Percentiles rank a stretch among this genome's conserved stretches.
Evolutionary conservation across 768 basidiomycete species (phyloP).

Genomic region (Auricularia auricula-judae): DNA sequence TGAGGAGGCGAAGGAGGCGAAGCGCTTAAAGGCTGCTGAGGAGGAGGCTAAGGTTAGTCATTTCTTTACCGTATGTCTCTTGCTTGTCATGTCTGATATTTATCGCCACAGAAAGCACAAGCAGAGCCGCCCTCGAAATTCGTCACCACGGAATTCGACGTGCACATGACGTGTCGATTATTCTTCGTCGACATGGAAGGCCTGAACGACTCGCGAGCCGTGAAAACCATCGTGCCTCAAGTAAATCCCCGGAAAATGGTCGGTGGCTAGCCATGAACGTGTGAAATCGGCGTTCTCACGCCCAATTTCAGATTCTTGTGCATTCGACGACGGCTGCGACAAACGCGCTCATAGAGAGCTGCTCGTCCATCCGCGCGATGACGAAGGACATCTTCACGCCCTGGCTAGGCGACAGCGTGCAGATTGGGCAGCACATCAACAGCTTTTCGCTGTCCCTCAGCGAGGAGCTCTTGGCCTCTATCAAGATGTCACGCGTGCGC

Average conservation of each 20-base stretch:
- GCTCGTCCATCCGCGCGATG: constrained; percentile 76
- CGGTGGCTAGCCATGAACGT: constrained; percentile 10
- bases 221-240: constrained; percentile 93
- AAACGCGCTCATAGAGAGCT: constrained; percentile 65
- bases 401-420: constrained; percentile 57
- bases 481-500: constrained; percentile 82
- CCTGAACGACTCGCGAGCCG: constrained; percentile 89
- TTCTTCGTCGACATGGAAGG: constrained; percentile 96
- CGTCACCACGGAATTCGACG: constrained; percentile 59
- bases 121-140: constrained; percentile 90
- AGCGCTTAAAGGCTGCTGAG: constrained; percentile 56
- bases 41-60: constrained; percentile 65
- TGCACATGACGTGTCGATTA: constrained; percentile 76
- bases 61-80: not conserved
- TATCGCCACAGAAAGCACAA: constrained; percentile 63
- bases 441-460: constrained; percentile 91
- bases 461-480: constrained; percentile 67
- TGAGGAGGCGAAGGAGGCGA: constrained; percentile 66
- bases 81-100: not conserved
- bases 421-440: constrained; percentile 92
- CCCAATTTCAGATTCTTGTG: constrained; percentile 63
- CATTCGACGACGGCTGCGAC: constrained; percentile 63
- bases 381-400: constrained; percentile 89
- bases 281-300: not conserved
- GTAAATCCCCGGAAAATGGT: constrained; percentile 96